A percentile compares a stretch with the other conserved stretches of the same genome.
Evolutionary conservation across 345 rosid genomes (phyloP).

Genomic region (Camelina sativa): DNA sequence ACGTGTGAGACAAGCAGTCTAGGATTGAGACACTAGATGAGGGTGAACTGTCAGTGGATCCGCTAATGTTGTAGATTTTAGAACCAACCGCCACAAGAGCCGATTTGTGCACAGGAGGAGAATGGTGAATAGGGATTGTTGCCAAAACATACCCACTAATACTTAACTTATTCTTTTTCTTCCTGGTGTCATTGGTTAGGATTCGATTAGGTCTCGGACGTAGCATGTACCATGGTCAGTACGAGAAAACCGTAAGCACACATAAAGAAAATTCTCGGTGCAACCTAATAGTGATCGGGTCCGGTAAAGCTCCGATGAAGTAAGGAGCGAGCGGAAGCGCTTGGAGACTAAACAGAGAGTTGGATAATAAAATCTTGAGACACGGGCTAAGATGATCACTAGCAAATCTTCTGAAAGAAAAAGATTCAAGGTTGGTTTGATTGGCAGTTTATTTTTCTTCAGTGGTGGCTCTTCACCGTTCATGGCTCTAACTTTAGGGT

Average conservation of each 20-base stretch:
- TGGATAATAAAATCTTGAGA: not conserved
- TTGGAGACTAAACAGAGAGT: not conserved
- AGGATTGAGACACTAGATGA: not conserved
- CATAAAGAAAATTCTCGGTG: not conserved
- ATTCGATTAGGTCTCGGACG: not conserved
- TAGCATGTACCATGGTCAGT: not conserved
- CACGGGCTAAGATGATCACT: not conserved
- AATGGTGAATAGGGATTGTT: not conserved
- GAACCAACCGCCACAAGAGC: not conserved
- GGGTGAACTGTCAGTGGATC: not conserved
- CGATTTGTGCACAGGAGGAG: not conserved
- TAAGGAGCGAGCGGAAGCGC: not conserved
- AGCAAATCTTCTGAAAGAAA: not conserved
- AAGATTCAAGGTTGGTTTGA: not conserved
- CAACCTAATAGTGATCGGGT: not conserved
- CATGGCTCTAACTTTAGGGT: not conserved
- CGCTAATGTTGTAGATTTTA: not conserved
- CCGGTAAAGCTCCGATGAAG: not conserved
- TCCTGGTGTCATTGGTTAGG: no score
- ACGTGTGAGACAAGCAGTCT: not conserved
- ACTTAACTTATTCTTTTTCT: not conserved
- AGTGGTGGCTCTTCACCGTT: not conserved
- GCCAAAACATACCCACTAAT: not conserved
- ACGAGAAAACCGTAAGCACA: not conserved
- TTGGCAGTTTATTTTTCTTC: not conserved